Base-by-base conservation (phyloP, 2,329 filamentous ascomycete genomes). In the Aspergillus oerlinghausenensis region DNA sequence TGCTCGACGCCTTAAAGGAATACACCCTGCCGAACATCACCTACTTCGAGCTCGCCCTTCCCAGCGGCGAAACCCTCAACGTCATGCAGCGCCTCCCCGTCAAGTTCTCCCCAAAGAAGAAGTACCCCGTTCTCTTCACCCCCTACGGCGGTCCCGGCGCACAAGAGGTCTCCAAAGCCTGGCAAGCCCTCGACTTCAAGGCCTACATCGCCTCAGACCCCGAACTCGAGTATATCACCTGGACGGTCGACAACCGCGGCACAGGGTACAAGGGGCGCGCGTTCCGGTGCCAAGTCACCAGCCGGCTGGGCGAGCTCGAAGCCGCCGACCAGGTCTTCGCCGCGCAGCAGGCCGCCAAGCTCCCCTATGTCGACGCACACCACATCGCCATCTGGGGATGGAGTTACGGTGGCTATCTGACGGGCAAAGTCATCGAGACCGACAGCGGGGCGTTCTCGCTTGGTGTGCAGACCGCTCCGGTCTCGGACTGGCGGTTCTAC, bases 401-500 rank as follows among this genome's bases (percentile, higher is more conserved):
- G 85, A 86, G 82, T 0, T 89, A 82, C 62, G 87, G 87, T 11
- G 87, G 86, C 1, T 89, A 86, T 64, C 77, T 89, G 1, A 79
- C 84, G 0, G 75, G 84, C 52, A 89, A 89, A 73, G 85, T 87
- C 0, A 75, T 89, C 7, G 87, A 89, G 65, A 75, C 78, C 0
- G 76, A 84, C 67, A 82, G 82, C 19, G 82, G 81, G 1, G 80
- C 81, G 17, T 88, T 89, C 69, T 81, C 83, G 0, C 79, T 86
- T 7, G 86, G 80, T 0, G 70, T 88, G 9, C 84, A 87, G 63
- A 85, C 84, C 0, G 86, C 86, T 0, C 86, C 86, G 0, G 85
- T 89, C 0, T 79, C 79, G 2, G 87, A 89, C 72, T 89, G 85
- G 84, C 80, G 85, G 1, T 84, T 89, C 74, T 89, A 89, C 70